phyloP scores from a whole-genome alignment of 139 green algal genomes.

The Tetradesmus lagerheimii region DNA sequence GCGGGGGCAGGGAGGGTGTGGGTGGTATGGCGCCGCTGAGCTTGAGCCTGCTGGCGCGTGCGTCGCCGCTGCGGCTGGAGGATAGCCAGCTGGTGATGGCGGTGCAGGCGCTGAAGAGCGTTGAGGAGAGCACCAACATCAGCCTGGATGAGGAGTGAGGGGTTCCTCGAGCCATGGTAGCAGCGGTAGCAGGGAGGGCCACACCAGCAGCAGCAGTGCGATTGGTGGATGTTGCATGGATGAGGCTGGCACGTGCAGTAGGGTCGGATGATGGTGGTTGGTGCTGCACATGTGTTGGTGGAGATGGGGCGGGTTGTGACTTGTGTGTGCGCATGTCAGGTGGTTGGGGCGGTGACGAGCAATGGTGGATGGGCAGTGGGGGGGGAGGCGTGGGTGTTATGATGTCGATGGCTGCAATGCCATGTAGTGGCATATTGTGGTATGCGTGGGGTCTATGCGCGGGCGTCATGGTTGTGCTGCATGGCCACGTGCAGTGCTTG shows the following conservation, averaged over 20 bases:
- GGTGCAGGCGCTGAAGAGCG: conserved; percentile 37
- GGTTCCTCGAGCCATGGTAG: no score
- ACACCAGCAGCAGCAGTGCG: background rate
- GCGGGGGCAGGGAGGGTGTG: background rate
- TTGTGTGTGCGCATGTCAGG: background rate
- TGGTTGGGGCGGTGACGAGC: background rate
- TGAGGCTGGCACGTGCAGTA: background rate
- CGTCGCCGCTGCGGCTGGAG: conserved; percentile 33
- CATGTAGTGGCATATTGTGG: background rate
- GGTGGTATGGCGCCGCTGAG: background rate
- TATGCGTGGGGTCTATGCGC: no score
- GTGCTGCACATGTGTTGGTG: background rate
- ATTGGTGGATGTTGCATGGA: no score
- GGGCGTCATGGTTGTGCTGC: no score
- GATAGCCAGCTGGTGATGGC: conserved; percentile 42
- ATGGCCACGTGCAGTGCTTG: no score
- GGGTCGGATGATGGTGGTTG: background rate
- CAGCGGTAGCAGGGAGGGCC: no score
- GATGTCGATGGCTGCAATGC: background rate
- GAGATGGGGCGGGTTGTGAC: background rate
- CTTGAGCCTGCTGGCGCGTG: conserved; percentile 43
- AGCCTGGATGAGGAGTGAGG: conserved; percentile 32
- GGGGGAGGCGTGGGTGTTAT: background rate
- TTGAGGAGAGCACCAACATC: conserved; percentile 33
- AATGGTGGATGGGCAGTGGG: background rate